phyloP scores from a whole-genome alignment of 805 yeast genomes.

The Zygosaccharomyces kombuchaensis region DNA sequence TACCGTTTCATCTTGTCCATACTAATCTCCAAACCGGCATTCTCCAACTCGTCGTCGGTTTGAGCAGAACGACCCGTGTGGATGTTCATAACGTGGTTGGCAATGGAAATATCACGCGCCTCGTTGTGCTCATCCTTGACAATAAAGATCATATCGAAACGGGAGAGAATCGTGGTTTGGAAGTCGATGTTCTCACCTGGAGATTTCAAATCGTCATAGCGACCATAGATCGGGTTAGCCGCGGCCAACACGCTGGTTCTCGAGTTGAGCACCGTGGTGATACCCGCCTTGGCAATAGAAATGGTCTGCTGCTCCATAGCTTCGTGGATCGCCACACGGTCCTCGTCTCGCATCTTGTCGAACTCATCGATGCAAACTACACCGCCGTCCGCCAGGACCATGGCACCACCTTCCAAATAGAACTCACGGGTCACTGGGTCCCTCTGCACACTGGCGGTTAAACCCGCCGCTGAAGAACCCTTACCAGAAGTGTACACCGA shows the following conservation, averaged over 20 bases:
- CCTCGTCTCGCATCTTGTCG: constrained; percentile 99
- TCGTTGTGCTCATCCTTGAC: constrained; percentile 94
- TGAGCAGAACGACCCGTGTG: constrained; percentile 69
- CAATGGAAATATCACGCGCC: constrained; percentile 79
- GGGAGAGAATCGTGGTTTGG: constrained; percentile 92
- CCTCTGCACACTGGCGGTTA: constrained; percentile 95
- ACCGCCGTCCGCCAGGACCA: constrained; percentile 99
- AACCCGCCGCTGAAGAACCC: constrained; percentile 99
- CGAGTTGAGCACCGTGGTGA: constrained; percentile 92
- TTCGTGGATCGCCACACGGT: constrained; percentile 97
- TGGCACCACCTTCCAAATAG: constrained; percentile 97
- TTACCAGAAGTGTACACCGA: constrained; percentile 97
- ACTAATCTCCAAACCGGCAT: constrained; percentile 73
- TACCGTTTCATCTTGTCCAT: constrained; percentile 88
- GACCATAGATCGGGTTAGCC: constrained; percentile 94
- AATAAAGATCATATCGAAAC: constrained; percentile 97
- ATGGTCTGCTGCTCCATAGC: constrained; percentile 99
- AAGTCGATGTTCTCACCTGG: constrained; percentile 98
- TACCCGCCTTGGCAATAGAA: constrained; percentile 98
- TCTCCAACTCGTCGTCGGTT: constrained; percentile 46
- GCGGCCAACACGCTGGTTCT: constrained; percentile 97
- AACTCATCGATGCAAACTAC: constrained; percentile 99
- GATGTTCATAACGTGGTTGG: constrained; percentile 90
- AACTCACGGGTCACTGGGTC: constrained; percentile 86
- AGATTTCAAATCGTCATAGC: constrained; percentile 91